phyloP scores from a whole-genome alignment of 768 basidiomycete genomes.

The Macrolepiota fuliginosa region DNA sequence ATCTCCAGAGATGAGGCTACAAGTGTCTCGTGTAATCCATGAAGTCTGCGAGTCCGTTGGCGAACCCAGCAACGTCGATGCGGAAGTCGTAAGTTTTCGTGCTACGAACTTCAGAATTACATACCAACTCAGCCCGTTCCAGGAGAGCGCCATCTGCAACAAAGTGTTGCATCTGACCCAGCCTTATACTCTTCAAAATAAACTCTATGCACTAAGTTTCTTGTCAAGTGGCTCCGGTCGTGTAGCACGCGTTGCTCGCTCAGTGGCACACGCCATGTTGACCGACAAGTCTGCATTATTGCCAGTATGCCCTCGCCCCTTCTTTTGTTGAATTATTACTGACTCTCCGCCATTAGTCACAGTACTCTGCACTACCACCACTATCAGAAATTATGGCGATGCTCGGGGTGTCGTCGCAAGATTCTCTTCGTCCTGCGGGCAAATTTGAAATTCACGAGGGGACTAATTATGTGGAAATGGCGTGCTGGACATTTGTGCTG shows the following conservation, averaged over 20 bases:
- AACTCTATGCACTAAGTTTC: constrained; percentile 47
- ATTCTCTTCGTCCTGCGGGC: constrained; percentile 31
- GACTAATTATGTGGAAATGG: constrained; percentile 62
- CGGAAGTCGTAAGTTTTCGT: constrained; percentile 23
- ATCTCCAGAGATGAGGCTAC: constrained; percentile 39
- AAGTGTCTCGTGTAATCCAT: constrained; percentile 47
- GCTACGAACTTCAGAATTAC: constrained; percentile 8
- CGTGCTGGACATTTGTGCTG: constrained; percentile 55
- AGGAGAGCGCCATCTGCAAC: constrained; percentile 49
- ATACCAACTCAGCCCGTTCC: background rate
- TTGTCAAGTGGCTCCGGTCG: constrained; percentile 49
- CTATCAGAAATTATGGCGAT: constrained; percentile 37
- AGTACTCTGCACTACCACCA: constrained; percentile 44
- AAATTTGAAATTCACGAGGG: constrained; percentile 54
- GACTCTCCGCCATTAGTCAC: constrained; percentile 27
- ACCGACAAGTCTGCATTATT: constrained; percentile 22
- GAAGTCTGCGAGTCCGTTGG: constrained; percentile 41
- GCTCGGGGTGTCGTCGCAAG: constrained; percentile 43
- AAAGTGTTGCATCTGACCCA: constrained; percentile 41
- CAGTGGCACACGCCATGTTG: constrained; percentile 52
- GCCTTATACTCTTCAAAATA: constrained; percentile 44
- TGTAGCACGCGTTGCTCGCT: constrained; percentile 53
- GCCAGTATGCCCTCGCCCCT: constrained; percentile 19
- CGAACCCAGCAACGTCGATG: constrained; percentile 21
- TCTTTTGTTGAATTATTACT: constrained; percentile 8